Conservation (phyloP, 306 rosid genomes). For the Chamaecrista fasciculata region DNA sequence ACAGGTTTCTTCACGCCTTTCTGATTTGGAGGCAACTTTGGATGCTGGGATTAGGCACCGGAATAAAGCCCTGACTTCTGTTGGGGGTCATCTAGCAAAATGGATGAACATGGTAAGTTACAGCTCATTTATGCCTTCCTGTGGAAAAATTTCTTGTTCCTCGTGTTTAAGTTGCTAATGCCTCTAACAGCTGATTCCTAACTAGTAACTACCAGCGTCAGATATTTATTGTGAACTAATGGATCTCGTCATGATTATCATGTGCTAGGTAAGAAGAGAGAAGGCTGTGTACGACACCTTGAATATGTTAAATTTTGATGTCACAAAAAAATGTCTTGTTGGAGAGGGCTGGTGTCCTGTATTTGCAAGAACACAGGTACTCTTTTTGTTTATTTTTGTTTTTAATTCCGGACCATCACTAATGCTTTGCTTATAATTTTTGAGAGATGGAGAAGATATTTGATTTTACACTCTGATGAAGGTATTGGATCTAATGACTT, state of each 20-base stretch:
- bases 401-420: background rate
- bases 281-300: slow-evolving; percentile 94
- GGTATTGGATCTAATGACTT: slow-evolving; percentile 29
- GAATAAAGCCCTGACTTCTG: slow-evolving; percentile 80
- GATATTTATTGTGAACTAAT: slow-evolving; percentile 29
- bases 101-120: slow-evolving; percentile 86
- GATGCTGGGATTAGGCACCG: slow-evolving; percentile 90
- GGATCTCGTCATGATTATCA: slow-evolving; percentile 37
- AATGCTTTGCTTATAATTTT: background rate
- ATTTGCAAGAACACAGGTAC: slow-evolving; percentile 82
- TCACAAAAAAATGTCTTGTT: slow-evolving; percentile 96
- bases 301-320: slow-evolving; percentile 96
- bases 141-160: slow-evolving; percentile 20
- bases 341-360: slow-evolving; percentile 99
- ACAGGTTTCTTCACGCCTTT: slow-evolving; percentile 86
- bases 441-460: slow-evolving; percentile 1
- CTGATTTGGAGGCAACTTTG: slow-evolving; percentile 86
- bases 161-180: slow-evolving; percentile 19
- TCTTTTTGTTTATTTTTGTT: background rate
- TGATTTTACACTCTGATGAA: slow-evolving; percentile 23
- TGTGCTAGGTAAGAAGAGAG: slow-evolving; percentile 90
- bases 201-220: too few relatives aligned
- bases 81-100: slow-evolving; percentile 66
- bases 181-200: slow-evolving; percentile 22
- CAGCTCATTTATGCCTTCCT: slow-evolving; percentile 24